Conservation (phyloP, 306 rosid genomes). For the Prunus mira region DNA sequence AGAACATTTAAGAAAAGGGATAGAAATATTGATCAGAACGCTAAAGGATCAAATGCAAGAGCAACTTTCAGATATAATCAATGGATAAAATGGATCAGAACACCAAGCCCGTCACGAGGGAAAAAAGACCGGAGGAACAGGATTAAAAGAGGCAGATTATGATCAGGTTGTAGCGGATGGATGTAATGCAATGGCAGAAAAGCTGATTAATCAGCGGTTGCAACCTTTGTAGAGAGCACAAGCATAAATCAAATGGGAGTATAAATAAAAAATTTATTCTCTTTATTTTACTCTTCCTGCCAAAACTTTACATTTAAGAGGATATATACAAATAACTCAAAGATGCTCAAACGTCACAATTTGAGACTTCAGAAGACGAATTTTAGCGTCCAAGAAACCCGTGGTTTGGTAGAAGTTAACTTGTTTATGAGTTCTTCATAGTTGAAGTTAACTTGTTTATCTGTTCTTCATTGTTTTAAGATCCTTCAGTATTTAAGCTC, state of each 20-base stretch:
- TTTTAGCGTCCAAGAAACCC: no score
- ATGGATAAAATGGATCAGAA: not conserved
- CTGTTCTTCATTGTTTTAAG: not conserved
- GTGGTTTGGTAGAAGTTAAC: no score
- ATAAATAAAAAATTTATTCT: not conserved
- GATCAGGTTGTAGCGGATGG: no score
- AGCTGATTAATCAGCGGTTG: no score
- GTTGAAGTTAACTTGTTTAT: not conserved
- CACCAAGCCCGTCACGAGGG: no score
- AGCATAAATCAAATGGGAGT: not conserved
- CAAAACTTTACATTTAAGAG: conserved; percentile 14
- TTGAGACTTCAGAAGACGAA: not conserved
- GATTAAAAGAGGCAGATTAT: no score
- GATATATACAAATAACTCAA: not conserved
- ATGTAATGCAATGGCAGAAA: no score
- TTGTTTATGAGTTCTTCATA: no score
- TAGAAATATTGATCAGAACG: no score
- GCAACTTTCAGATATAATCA: not conserved
- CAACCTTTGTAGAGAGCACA: not conserved
- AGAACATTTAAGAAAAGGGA: not conserved
- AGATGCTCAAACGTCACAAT: not conserved
- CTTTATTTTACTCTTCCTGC: not conserved
- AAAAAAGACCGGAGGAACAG: no score
- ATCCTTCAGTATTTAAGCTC: not conserved
- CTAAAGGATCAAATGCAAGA: no score